Percentiles rank a stretch among this genome's conserved stretches.
Evolutionary conservation across 73 alveolate genomes (phyloP).

Genomic region (Paramecium biaurelia): DNA sequence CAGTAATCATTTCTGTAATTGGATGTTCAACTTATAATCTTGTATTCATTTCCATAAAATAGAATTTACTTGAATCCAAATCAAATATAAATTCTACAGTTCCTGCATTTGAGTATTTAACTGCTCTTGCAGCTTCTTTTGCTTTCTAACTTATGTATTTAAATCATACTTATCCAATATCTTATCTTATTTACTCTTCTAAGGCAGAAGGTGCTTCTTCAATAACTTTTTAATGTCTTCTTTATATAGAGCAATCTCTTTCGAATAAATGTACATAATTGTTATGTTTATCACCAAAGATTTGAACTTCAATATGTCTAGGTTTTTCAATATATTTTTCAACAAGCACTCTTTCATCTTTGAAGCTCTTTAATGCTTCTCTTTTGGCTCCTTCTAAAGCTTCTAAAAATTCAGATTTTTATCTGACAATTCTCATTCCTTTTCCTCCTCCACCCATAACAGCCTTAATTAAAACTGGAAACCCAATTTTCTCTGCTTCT

Average conservation of each 20-base stretch:
- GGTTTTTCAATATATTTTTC: slow-evolving; percentile 94
- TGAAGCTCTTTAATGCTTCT: slow-evolving; percentile 83
- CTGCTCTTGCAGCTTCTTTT: slow-evolving; percentile 80
- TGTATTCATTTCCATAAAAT: slow-evolving; percentile 93
- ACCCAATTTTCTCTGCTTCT: slow-evolving; percentile 81
- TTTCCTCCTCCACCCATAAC: slow-evolving; percentile 96
- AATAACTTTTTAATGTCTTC: slow-evolving; percentile 93
- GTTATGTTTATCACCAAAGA: slow-evolving; percentile 92
- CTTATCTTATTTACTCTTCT: slow-evolving; percentile 66
- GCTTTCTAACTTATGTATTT: slow-evolving; percentile 27
- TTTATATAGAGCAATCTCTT: slow-evolving; percentile 95
- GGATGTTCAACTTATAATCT: slow-evolving; percentile 92
- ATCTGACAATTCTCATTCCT: slow-evolving; percentile 90
- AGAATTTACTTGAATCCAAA: slow-evolving; percentile 73
- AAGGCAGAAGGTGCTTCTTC: slow-evolving; percentile 90
- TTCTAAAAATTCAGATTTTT: slow-evolving; percentile 74
- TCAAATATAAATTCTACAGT: slow-evolving; percentile 92
- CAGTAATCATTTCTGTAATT: slow-evolving; percentile 83
- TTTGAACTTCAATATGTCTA: slow-evolving; percentile 89
- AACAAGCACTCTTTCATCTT: slow-evolving; percentile 85
- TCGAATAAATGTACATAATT: slow-evolving; percentile 92
- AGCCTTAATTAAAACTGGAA: slow-evolving; percentile 93
- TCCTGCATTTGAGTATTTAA: slow-evolving; percentile 89
- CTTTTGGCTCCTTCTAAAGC: slow-evolving; percentile 80
- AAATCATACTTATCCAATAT: slow-evolving; percentile 76